These are phyloP conservation scores for Lablab purpureus DNA, from an alignment of 306 rosid species.

Conservation along the genomic window DNA sequence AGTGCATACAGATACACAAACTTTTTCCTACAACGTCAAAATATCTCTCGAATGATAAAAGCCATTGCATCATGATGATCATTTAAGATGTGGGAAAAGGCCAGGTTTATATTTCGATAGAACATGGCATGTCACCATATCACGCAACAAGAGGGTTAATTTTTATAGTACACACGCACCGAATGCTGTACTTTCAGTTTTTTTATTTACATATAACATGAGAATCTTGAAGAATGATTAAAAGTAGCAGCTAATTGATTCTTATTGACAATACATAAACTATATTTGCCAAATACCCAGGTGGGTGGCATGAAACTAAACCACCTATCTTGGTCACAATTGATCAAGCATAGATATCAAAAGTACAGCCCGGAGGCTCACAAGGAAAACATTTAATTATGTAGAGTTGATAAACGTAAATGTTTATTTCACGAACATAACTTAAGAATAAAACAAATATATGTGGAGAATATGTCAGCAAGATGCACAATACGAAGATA, in stretches of 20 bases:
- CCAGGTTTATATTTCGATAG: constrained; percentile 6
- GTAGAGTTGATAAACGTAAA: not conserved
- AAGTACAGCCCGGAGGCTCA: constrained; percentile 20
- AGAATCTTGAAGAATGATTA: constrained; percentile 14
- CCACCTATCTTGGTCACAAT: not conserved
- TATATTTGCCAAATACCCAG: too few species aligned
- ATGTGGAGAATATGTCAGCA: constrained; percentile 1
- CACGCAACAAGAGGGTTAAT: constrained; percentile 1
- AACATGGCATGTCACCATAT: not conserved
- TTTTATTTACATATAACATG: not conserved
- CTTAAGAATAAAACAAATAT: constrained; percentile 25
- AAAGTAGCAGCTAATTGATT: constrained; percentile 18
- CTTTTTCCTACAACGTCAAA: constrained; percentile 5
- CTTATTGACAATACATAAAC: constrained; percentile 17
- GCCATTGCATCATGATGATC: constrained; percentile 24
- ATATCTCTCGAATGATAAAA: constrained; percentile 18
- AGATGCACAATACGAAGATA: constrained; percentile 10
- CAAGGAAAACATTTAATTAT: constrained; percentile 3
- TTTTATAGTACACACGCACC: not conserved
- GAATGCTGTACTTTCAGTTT: constrained; percentile 14
- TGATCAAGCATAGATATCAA: not conserved
- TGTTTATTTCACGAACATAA: not conserved
- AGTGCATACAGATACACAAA: constrained; percentile 7
- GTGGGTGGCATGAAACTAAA: too few species aligned
- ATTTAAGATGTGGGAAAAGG: constrained; percentile 32